These are phyloP conservation scores for Anthracocystis panici-leucophaei DNA, from an alignment of 1,284 basidiomycete genomes.

Conservation along the genomic window DNA sequence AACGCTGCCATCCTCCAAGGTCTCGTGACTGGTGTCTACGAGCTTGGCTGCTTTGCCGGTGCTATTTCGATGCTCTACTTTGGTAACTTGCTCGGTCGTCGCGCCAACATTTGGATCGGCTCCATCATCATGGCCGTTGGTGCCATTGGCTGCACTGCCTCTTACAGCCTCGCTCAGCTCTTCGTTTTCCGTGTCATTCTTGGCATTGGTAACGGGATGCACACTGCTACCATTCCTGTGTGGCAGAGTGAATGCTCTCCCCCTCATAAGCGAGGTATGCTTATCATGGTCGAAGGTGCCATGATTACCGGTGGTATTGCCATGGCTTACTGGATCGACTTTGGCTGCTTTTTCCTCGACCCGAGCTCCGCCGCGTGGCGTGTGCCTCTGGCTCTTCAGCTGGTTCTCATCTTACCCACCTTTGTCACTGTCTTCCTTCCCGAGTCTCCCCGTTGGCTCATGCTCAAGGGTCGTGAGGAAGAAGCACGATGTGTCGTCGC, in stretches of 20 bases:
- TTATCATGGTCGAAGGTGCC: constrained; percentile 67
- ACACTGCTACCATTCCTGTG: constrained; percentile 68
- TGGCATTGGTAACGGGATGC: constrained; percentile 68
- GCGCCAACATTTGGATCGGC: constrained; percentile 66
- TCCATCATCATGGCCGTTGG: constrained; percentile 62
- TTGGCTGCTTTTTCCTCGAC: constrained; percentile 62
- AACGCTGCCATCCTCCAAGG: constrained; percentile 57
- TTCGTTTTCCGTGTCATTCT: constrained; percentile 65
- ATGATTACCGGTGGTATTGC: constrained; percentile 64
- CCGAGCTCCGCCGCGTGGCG: constrained; percentile 61
- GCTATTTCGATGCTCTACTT: constrained; percentile 64
- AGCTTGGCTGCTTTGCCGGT: constrained; percentile 65
- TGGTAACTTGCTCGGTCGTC: constrained; percentile 63
- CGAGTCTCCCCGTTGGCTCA: constrained; percentile 67
- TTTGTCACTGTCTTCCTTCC: constrained; percentile 66
- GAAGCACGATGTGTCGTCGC: constrained; percentile 62
- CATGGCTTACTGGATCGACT: constrained; percentile 66
- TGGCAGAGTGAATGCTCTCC: constrained; percentile 68
- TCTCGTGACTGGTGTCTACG: constrained; percentile 65
- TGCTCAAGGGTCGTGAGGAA: constrained; percentile 58
- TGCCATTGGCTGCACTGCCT: constrained; percentile 56
- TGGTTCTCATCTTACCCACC: constrained; percentile 67
- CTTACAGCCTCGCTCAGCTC: constrained; percentile 56
- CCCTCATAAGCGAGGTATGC: constrained; percentile 66
- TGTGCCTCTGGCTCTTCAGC: constrained; percentile 64